Conservation (phyloP, 805 yeast species). For the Wickerhamiella azyma region DNA sequence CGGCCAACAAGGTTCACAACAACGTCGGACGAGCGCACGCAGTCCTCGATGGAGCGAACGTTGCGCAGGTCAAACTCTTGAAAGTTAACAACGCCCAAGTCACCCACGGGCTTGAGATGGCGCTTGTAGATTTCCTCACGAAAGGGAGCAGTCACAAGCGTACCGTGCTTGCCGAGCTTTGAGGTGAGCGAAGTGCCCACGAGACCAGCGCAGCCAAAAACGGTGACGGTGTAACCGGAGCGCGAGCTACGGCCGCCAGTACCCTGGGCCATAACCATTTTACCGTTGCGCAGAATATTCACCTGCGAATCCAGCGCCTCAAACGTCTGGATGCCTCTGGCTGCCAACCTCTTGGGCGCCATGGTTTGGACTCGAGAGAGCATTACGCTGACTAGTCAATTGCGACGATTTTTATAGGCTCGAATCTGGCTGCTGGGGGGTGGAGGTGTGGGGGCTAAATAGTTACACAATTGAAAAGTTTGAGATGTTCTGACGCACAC, state of each 20-base stretch:
- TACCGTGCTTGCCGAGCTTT: constrained; percentile 71
- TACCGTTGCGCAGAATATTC: constrained; percentile 56
- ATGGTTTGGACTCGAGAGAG: not conserved
- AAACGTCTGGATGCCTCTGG: constrained; percentile 24
- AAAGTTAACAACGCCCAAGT: constrained; percentile 74
- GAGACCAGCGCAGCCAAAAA: constrained; percentile 71
- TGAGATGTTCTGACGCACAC: no score
- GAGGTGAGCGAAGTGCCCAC: constrained; percentile 60
- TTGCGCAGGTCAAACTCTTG: constrained; percentile 75
- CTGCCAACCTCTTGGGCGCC: not conserved
- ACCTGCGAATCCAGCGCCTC: constrained; percentile 38
- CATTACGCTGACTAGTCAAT: not conserved
- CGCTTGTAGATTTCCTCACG: constrained; percentile 68
- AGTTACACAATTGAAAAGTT: no score
- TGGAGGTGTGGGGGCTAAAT: no score
- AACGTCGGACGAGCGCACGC: constrained; percentile 69
- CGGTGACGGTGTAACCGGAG: constrained; percentile 80
- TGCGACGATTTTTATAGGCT: not conserved
- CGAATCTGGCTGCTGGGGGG: not conserved
- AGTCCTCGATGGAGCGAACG: constrained; percentile 56
- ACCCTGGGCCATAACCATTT: constrained; percentile 58
- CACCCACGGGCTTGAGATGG: constrained; percentile 71
- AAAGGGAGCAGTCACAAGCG: constrained; percentile 61
- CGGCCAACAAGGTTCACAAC: constrained; percentile 72
- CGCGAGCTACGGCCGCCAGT: constrained; percentile 69